Conservation (phyloP, 345 rosid genomes). For the Syzygium oleosum region DNA sequence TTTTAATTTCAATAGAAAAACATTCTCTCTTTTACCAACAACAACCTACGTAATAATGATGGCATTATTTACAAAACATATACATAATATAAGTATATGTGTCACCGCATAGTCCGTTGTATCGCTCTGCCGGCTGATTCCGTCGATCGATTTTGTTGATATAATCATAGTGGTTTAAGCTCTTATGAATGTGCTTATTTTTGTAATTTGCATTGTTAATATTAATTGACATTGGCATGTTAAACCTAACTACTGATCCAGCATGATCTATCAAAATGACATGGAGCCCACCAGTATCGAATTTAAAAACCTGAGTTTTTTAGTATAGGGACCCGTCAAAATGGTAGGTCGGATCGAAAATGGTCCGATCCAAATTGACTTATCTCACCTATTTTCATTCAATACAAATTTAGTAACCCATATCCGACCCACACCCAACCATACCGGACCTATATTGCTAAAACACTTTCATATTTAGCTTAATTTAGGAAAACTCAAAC, state of each 20-base stretch:
- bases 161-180: not conserved
- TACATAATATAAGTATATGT: no score
- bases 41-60: no score
- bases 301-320: not conserved
- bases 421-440: rapidly evolving
- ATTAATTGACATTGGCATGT: not conserved
- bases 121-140: no score
- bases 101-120: no score
- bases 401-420: not conserved
- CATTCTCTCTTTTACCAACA: no score
- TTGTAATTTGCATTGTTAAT: not conserved
- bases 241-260: not conserved
- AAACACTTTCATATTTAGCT: rapidly evolving
- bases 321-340: rapidly evolving
- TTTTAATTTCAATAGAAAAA: no score
- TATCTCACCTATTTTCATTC: rapidly evolving
- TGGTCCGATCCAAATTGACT: rapidly evolving
- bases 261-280: no score
- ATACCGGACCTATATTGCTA: rapidly evolving
- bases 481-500: rapidly evolving
- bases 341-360: rapidly evolving
- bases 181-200: not conserved
- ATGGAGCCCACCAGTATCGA: not conserved
- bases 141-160: no score
- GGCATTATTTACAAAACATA: no score